Evolutionary conservation across 768 basidiomycete genomes (phyloP).

Genomic region (Trametopsis cervina): DNA sequence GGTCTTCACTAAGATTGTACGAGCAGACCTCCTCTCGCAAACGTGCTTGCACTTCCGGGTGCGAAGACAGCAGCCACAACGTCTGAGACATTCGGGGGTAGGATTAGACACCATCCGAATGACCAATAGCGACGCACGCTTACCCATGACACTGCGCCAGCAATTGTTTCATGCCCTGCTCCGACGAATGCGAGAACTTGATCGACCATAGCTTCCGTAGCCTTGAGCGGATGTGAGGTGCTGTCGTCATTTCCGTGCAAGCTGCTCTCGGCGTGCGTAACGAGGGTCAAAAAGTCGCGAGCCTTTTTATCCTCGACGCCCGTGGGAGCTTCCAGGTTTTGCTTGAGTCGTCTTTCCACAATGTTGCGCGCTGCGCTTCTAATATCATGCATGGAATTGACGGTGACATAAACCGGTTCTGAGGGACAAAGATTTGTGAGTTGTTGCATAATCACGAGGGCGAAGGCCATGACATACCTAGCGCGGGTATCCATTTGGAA

Average conservation of each 20-base stretch:
- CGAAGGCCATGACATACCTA: background rate
- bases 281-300: background rate
- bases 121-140: background rate
- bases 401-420: background rate
- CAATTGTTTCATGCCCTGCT: background rate
- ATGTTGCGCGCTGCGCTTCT: background rate
- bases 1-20: background rate
- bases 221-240: background rate
- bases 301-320: background rate
- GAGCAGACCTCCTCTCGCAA: background rate
- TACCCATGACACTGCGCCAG: background rate
- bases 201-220: background rate
- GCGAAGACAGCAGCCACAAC: background rate
- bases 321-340: background rate
- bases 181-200: background rate
- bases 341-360: background rate
- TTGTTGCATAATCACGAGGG: too few relatives aligned
- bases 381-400: background rate
- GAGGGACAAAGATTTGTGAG: too few relatives aligned
- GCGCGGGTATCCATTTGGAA: background rate
- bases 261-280: background rate
- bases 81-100: background rate
- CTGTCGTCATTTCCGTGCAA: background rate
- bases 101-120: too few relatives aligned
- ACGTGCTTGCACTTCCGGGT: background rate